Evolutionary conservation across 805 yeast species (phyloP), one percentile per base, ranked within the genome.

Genomic region (Ogataea wickerhamii): DNA sequence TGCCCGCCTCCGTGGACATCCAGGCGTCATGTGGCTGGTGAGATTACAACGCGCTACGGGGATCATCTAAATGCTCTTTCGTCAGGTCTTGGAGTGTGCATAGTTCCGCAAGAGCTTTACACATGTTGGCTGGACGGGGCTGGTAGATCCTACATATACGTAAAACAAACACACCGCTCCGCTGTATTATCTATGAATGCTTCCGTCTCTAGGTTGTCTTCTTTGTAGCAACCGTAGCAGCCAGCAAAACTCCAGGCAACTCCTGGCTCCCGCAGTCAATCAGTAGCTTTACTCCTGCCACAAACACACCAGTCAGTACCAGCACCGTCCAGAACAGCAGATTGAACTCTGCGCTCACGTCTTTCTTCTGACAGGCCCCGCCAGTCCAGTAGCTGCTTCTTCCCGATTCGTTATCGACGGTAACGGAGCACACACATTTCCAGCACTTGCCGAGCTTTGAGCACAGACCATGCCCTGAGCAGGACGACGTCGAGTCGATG

Each of bases 21-120:
- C 59, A 73, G 71, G 83, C 78, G 84, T 78, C 85, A 72, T 71
- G 83, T 77, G 76, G 73, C 68, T 69, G 83, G 84, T 70, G 79
- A 78, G 83, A 78, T 51, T 44, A 64, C 68, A 48, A 43, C n/a
- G 45, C 49, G 53, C 61, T 49, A 49, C 57, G 47, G 54, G 70
- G 79, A 66, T 71, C 82, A 73, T 79, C 86, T 79, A 70, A 79
- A 65, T 61, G 84, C 84, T 73, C 82, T 72, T 72, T 74, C 72
- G 70, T 63, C 61, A 56, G 60, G 50, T 51, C 49, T 36, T 28
- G 32, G 18, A 35, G 27, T 33, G n/a, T 13, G 20, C n/a, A 8
- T 14, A 12, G 29, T 21, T 13, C 20, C 36, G 36, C 41, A 19
- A 37, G 62, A 53, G 51, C 50, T 51, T 48, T 52, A 62, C 64